These are phyloP conservation scores for Microcyclosporella mali DNA, from an alignment of 2,329 filamentous ascomycete genomes.

Conservation along the genomic window DNA sequence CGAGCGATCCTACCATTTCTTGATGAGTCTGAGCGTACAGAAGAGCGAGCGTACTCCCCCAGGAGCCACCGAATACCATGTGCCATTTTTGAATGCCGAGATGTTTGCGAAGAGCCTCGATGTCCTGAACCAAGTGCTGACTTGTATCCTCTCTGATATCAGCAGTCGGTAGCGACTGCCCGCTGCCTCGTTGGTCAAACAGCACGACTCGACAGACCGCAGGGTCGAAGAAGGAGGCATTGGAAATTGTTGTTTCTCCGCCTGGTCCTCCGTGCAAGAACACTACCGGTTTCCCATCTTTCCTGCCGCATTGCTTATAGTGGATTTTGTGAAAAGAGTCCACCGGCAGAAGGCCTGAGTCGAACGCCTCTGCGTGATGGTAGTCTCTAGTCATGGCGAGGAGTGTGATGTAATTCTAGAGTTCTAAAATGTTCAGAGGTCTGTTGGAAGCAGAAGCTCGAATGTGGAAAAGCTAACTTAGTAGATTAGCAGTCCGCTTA, in stretches of 20 bases:
- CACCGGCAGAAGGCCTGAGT: slow-evolving; percentile 65
- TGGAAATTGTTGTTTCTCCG: slow-evolving; percentile 7
- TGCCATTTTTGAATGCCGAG: slow-evolving; percentile 12
- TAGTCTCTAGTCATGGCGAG: background rate
- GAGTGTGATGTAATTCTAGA: background rate
- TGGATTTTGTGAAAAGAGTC: slow-evolving; percentile 12
- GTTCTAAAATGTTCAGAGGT: too few relatives aligned
- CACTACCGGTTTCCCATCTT: slow-evolving; percentile 13
- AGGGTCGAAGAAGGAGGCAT: slow-evolving; percentile 14
- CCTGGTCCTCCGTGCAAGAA: slow-evolving; percentile 18
- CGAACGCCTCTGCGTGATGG: slow-evolving; percentile 46
- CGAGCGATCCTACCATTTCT: slow-evolving; percentile 6
- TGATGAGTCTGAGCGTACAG: slow-evolving; percentile 13
- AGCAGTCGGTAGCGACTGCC: slow-evolving; percentile 25
- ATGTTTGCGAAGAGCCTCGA: slow-evolving; percentile 13
- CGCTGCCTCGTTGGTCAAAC: slow-evolving; percentile 38
- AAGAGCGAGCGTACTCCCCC: slow-evolving; percentile 16
- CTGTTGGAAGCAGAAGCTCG: too few relatives aligned
- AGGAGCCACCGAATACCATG: slow-evolving; percentile 15
- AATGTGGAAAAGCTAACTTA: too few relatives aligned
- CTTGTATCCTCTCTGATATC: slow-evolving; percentile 15
- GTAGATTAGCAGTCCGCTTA: too few relatives aligned
- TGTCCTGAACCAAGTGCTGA: slow-evolving; percentile 12
- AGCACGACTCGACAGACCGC: slow-evolving; percentile 37
- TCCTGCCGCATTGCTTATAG: slow-evolving; percentile 16